These are phyloP conservation scores for Madurella fahalii DNA, from an alignment of 2,329 filamentous ascomycete species.

Conservation along the genomic window DNA sequence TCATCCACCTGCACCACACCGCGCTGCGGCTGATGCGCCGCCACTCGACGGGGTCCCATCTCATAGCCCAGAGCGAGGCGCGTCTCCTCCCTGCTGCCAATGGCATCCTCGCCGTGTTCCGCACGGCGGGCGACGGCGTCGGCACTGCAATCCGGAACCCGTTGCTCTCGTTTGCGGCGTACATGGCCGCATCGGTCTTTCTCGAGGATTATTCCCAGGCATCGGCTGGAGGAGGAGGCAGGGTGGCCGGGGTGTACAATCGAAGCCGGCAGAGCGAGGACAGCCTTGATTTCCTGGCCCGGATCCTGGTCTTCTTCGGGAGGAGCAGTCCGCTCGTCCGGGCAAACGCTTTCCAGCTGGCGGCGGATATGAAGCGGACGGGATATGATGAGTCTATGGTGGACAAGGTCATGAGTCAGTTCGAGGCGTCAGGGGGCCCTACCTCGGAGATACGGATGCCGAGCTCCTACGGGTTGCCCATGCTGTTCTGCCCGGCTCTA, in stretches of 20 bases:
- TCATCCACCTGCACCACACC: too few relatives aligned
- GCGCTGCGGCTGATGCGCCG: too few relatives aligned
- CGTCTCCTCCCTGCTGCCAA: constrained; percentile 55
- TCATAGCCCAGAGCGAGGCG: constrained; percentile 48
- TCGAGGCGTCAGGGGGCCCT: neutral
- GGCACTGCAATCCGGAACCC: constrained; percentile 56
- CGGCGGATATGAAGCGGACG: constrained; percentile 55
- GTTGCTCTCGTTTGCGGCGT: constrained; percentile 67
- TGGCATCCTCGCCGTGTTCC: constrained; percentile 64
- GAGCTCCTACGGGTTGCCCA: neutral
- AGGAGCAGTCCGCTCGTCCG: constrained; percentile 63
- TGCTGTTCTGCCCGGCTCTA: neutral
- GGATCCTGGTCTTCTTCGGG: constrained; percentile 63
- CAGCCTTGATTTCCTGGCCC: constrained; percentile 62
- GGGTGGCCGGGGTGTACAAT: too few relatives aligned
- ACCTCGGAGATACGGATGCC: neutral
- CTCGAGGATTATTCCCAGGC: constrained; percentile 55
- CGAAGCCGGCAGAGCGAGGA: constrained; percentile 46
- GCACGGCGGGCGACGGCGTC: constrained; percentile 46
- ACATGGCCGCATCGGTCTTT: constrained; percentile 67
- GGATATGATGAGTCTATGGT: neutral
- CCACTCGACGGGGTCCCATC: neutral
- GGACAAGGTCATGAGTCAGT: neutral
- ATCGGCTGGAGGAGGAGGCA: constrained; percentile 26
- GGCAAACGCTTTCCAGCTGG: constrained; percentile 65